A percentile compares a stretch with the other conserved stretches of the same genome.
phyloP scores from a whole-genome alignment of 1,139 yeast species.

The Yamadazyma siamensis region DNA sequence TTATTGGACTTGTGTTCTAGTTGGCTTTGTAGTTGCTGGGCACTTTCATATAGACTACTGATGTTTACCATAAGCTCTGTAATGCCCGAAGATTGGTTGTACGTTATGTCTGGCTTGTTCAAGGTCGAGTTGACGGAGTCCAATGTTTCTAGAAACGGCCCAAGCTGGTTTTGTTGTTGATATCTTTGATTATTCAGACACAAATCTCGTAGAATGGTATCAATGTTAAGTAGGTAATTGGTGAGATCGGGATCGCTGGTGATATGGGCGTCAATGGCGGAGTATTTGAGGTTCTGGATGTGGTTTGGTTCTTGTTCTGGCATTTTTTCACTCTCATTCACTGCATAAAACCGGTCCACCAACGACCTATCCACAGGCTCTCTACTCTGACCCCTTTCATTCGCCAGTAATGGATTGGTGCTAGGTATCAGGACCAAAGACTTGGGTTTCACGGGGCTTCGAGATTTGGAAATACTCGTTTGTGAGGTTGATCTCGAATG shows the following conservation, averaged over 20 bases:
- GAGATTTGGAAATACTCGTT: constrained; percentile 4
- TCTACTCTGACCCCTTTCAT: no score
- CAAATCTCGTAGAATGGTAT: constrained; percentile 24
- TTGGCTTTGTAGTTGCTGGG: no score
- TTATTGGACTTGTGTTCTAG: constrained; percentile 5
- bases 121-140: constrained; percentile 11
- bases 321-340: no score
- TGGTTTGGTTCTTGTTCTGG: constrained; percentile 7
- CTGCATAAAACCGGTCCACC: constrained; percentile 39
- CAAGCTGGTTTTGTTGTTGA: constrained; percentile 1
- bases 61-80: no score
- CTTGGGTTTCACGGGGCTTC: constrained; percentile 2
- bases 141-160: constrained; percentile 12
- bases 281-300: constrained; percentile 5
- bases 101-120: constrained; percentile 1
- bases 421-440: no score
- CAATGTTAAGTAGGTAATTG: constrained; percentile 32
- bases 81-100: constrained; percentile 4
- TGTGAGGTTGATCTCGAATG: constrained; percentile 7
- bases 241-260: constrained; percentile 20
- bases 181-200: constrained; percentile 1
- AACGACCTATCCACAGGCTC: no score
- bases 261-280: constrained; percentile 9
- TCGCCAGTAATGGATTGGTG: no score
- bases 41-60: no score